Evolutionary conservation across 1,284 basidiomycete genomes (phyloP), one percentile per base, ranked within the genome.

Genomic region (Moesziomyces parantarcticus): DNA sequence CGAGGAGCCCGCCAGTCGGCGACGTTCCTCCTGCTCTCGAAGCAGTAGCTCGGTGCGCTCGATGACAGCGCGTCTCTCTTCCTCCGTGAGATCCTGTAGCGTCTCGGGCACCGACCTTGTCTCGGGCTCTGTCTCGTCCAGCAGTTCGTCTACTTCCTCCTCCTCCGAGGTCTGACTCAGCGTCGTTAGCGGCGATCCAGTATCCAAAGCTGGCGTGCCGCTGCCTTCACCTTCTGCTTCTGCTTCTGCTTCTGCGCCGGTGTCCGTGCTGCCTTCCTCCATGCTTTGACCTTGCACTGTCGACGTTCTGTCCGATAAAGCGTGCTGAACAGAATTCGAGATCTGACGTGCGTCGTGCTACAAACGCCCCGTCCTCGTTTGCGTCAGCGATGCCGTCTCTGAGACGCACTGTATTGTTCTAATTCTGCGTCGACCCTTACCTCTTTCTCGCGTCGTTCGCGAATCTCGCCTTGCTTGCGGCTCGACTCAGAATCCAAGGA

Each of bases 161-260:
- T 46, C 56, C 0, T 51, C 53, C 32, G 25, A 21, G 3, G 23
- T 45, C 10, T 11, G 13, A 3, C 44, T 36, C 3, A 52, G 45
- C 26, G 56, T 49, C 2, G 64, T 52, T 1, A 66, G 54, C 34
- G 64, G 64, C 36, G 58, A 60, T 4, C 58, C 54, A 13, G 42
- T 57, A 29, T 66, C 63, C 1, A 66, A n/a, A 0, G 1, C 11
- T 32, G 29, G 29, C 29, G 29, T 32, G 6, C 4, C 8, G 29
- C 29, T 1, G 13, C 29, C 29, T 4, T n/a, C n/a, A n/a, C n/a
- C n/a, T n/a, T n/a, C n/a, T n/a, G n/a, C n/a, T n/a, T n/a, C n/a
- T n/a, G n/a, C n/a, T n/a, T n/a, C n/a, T n/a, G n/a, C n/a, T n/a
- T 32, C 29, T 32, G 29, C 29, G 13, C 2, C 13, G 29, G 4